A percentile compares a stretch with the other conserved stretches of the same genome.
Evolutionary conservation across 176 grass and related monocot species (phyloP).

Genomic region (Areca catechu): DNA sequence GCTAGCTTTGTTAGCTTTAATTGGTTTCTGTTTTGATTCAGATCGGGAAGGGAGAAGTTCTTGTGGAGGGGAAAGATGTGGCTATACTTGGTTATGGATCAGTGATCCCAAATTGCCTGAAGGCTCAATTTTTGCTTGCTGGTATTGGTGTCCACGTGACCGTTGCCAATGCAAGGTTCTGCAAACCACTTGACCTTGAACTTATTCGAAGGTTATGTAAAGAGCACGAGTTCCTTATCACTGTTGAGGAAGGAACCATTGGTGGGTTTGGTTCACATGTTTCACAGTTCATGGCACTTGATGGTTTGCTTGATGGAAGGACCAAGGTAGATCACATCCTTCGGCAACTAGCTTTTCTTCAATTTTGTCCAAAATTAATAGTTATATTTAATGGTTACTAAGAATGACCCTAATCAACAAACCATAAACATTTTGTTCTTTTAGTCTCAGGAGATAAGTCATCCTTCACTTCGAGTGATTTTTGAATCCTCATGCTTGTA

Average conservation of each 20-base stretch:
- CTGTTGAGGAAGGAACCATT: slow-evolving; percentile 72
- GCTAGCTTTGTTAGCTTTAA: background rate
- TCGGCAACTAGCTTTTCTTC: background rate
- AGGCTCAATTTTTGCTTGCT: slow-evolving; percentile 54
- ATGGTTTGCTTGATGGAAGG: slow-evolving; percentile 61
- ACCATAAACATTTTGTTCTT: too few species aligned
- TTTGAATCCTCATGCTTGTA: too few species aligned
- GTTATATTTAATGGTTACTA: too few species aligned
- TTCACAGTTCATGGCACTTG: slow-evolving; percentile 64
- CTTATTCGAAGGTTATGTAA: slow-evolving; percentile 47
- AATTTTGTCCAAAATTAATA: too few species aligned
- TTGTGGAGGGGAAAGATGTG: slow-evolving; percentile 49
- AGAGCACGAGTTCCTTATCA: slow-evolving; percentile 55
- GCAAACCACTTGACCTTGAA: slow-evolving; percentile 74
- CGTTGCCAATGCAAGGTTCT: slow-evolving; percentile 65
- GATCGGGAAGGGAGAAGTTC: slow-evolving; percentile 76
- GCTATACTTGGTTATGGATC: slow-evolving; percentile 59
- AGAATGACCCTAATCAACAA: too few species aligned
- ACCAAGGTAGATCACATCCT: slow-evolving; percentile 24
- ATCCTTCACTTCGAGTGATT: too few species aligned
- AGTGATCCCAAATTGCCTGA: slow-evolving; percentile 63
- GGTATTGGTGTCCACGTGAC: slow-evolving; percentile 56
- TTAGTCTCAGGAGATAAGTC: too few species aligned
- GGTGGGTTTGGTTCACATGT: slow-evolving; percentile 75
- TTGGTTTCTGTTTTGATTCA: slow-evolving; percentile 17